These are phyloP conservation scores for Aspergillus sp. DNA, from an alignment of 2,329 filamentous ascomycete genomes.

Conservation along the genomic window DNA sequence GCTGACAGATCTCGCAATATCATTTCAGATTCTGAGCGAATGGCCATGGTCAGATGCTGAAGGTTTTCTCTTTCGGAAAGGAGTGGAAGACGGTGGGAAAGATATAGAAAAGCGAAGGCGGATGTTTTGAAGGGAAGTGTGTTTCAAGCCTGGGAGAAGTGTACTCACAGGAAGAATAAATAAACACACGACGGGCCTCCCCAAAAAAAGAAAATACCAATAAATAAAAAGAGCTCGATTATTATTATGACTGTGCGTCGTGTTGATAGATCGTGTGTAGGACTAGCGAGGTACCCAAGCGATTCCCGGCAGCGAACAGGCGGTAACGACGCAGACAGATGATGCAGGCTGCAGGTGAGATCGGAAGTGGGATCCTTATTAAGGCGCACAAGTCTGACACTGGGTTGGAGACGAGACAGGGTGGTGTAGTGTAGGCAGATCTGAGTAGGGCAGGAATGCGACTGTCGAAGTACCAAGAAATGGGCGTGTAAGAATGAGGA, in stretches of 20 bases:
- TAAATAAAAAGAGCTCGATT: constrained; percentile 17
- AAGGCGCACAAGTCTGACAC: constrained; percentile 30
- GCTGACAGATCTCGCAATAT: constrained; percentile 44
- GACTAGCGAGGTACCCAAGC: constrained; percentile 23
- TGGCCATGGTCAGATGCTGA: constrained; percentile 33
- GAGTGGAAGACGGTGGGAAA: constrained; percentile 3
- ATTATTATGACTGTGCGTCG: constrained; percentile 20
- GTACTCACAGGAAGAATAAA: constrained; percentile 23
- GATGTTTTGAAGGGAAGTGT: constrained; percentile 2
- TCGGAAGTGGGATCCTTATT: constrained; percentile 40
- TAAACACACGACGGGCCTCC: constrained; percentile 8
- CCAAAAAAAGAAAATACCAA: constrained; percentile 14
- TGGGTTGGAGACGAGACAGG: constrained; percentile 18
- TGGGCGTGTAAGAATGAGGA: constrained; percentile 23
- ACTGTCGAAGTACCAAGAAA: constrained; percentile 23
- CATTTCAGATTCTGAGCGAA: constrained; percentile 40
- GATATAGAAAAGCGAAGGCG: not conserved
- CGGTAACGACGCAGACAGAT: constrained; percentile 22
- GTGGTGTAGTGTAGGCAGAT: constrained; percentile 24
- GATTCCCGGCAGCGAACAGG: constrained; percentile 29
- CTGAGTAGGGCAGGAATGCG: constrained; percentile 32
- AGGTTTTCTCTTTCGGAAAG: not conserved
- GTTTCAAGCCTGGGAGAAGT: constrained; percentile 6
- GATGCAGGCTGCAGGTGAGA: constrained; percentile 38
- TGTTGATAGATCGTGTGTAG: constrained; percentile 20